Evolutionary conservation across 1,284 basidiomycete genomes (phyloP).

Genomic region (Flammula alnicola): DNA sequence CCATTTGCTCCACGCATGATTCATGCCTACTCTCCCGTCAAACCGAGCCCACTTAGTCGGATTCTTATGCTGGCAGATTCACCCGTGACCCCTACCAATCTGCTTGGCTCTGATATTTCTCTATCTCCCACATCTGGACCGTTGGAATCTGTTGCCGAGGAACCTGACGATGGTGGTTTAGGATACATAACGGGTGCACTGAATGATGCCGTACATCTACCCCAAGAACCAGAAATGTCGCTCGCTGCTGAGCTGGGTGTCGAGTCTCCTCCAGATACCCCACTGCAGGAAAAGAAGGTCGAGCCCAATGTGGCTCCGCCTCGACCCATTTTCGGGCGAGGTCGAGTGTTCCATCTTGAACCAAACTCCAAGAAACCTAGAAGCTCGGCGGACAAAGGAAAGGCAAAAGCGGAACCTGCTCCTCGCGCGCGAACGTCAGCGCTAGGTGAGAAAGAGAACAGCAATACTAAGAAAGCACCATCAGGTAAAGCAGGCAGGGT

Average conservation of each 20-base stretch:
- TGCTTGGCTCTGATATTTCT: constrained; percentile 18
- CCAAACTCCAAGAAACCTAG: constrained; percentile 30
- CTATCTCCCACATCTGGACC: constrained; percentile 25
- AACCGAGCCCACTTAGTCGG: constrained; percentile 75
- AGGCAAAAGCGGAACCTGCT: constrained; percentile 32
- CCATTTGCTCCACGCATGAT: constrained; percentile 68
- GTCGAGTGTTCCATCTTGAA: constrained; percentile 25
- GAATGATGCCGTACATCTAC: constrained; percentile 4
- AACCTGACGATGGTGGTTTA: constrained; percentile 34
- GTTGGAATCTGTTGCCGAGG: constrained; percentile 37
- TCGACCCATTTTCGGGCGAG: constrained; percentile 9
- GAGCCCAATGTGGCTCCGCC: constrained; percentile 21
- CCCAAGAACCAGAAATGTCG: constrained; percentile 31
- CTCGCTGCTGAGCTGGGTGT: constrained; percentile 45
- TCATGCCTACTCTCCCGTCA: constrained; percentile 78
- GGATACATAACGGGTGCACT: constrained; percentile 18
- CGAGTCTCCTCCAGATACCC: constrained; percentile 42
- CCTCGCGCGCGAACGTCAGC: constrained; percentile 31
- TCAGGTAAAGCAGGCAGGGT: constrained; percentile 22
- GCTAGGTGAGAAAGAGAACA: constrained; percentile 48
- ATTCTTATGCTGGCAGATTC: constrained; percentile 73
- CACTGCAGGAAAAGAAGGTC: constrained; percentile 49
- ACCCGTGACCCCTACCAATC: constrained; percentile 46
- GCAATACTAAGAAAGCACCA: constrained; percentile 24
- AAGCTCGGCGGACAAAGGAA: constrained; percentile 36